Percentiles rank a stretch among this genome's conserved stretches.
phyloP scores from a whole-genome alignment of 1,139 yeast species.

The Yamadazyma atmosphaerica region DNA sequence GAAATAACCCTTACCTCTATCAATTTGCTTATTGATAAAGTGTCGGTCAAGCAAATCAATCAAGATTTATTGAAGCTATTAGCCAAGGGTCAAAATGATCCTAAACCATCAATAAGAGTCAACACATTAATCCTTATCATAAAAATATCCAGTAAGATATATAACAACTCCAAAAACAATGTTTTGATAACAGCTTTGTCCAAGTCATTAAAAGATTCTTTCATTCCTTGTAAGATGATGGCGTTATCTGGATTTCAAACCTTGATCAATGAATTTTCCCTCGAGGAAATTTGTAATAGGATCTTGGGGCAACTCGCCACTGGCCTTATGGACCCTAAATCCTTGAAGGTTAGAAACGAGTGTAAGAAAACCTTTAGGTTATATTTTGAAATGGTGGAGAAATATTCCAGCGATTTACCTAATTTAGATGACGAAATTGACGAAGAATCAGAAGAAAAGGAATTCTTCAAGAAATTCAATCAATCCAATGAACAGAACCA shows the following conservation, averaged over 20 bases:
- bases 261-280: conserved; percentile 64
- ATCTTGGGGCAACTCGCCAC: conserved; percentile 87
- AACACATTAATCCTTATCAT: conserved; percentile 80
- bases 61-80: conserved; percentile 78
- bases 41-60: conserved; percentile 79
- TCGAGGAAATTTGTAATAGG: conserved; percentile 77
- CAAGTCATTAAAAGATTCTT: conserved; percentile 79
- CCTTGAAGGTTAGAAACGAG: conserved; percentile 63
- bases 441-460: conserved; percentile 37
- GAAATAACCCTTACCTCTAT: conserved; percentile 79
- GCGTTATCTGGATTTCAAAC: conserved; percentile 75
- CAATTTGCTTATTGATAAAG: conserved; percentile 59
- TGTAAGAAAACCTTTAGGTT: conserved; percentile 68
- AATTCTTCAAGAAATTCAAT: conserved; percentile 31
- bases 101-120: conserved; percentile 79
- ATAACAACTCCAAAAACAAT: conserved; percentile 57
- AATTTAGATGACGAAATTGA: conserved; percentile 38
- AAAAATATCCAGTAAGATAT: conserved; percentile 65
- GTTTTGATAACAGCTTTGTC: conserved; percentile 87
- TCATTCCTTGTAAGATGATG: conserved; percentile 72
- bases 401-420: conserved; percentile 59
- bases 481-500: conserved; percentile 7
- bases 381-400: conserved; percentile 64
- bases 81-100: conserved; percentile 88
- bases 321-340: conserved; percentile 72